Evolutionary conservation across 495 filamentous ascomycete genomes (phyloP), one percentile per base, ranked within the genome.

Genomic region (Entonaema liquescens): DNA sequence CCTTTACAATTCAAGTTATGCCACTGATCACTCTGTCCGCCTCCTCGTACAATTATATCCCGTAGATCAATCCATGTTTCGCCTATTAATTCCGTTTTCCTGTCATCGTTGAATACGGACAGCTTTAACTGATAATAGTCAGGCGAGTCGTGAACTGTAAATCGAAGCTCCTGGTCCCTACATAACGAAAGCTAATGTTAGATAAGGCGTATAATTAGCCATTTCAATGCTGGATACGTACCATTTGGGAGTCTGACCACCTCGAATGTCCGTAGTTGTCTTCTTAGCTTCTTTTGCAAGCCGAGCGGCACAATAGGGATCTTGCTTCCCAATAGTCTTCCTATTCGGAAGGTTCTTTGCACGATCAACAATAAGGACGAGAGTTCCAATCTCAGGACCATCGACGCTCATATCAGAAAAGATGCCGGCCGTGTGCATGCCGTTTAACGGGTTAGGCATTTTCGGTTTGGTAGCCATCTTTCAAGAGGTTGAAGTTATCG

Each of bases 201-300:
- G 67, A 31, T 36, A 54, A 59, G 5, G 8, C 38, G 55, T 29
- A 26, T 38, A 21, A 9, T 44, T 31, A 13, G 54, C 28, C 35
- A 67, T 62, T 19, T 7, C 62, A 72, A 60, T 47, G 17, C 59
- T 28, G 12, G 3, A 75, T 67, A 79, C 90, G 74, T 88, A 95
- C 95, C 95, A 99, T 88, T 86, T 89, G 8, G 95, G 95, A 29
- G 95, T 98, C 81, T 99, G 95, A 47, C 95, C 95, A 65, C 95
- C 95, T 75, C 95, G 85, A 67, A 93, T 89, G 81, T 99, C 96
- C 5, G 94, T 97, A 28, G 92, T 92, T 1, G 95, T 99, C 82
- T 97, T 97, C 85, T 97, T 97, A 17, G 95, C 96, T 80, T 98
- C 95, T 79, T 99, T 99, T 9, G 95, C 95, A 31, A 99, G 80